Evolutionary conservation across 352 stramenopile genomes (phyloP).

Genomic region (Pythium aphanidermatum): DNA sequence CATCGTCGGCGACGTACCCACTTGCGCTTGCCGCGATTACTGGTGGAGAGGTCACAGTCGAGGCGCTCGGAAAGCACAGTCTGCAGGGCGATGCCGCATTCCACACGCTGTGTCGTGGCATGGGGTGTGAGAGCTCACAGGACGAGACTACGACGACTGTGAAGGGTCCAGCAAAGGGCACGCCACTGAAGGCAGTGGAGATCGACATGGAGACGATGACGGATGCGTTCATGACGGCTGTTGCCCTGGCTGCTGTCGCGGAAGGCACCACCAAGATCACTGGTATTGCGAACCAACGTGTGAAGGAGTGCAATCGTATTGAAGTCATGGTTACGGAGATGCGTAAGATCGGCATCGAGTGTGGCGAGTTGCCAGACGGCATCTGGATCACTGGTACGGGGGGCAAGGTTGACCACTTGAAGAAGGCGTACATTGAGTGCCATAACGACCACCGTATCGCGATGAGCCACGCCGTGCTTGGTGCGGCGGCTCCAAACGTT

Average conservation of each 20-base stretch:
- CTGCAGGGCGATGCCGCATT: constrained; percentile 96
- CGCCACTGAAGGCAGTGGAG: constrained; percentile 78
- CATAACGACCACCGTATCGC: constrained; percentile 99
- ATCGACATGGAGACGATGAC: constrained; percentile 98
- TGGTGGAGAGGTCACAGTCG: constrained; percentile 90
- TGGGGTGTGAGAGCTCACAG: constrained; percentile 72
- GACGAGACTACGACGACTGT: constrained; percentile 64
- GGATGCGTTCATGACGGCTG: constrained; percentile 97
- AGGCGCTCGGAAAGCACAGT: constrained; percentile 91
- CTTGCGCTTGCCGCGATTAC: constrained; percentile 96
- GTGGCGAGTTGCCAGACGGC: constrained; percentile 63
- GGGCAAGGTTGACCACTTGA: constrained; percentile 40
- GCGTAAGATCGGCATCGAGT: constrained; percentile 90
- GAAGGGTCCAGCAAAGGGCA: constrained; percentile 65
- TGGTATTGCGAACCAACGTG: constrained; percentile 97
- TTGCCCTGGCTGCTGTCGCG: constrained; percentile 92
- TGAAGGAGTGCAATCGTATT: constrained; percentile 98
- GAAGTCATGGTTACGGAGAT: constrained; percentile 96
- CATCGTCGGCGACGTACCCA: constrained; percentile 95
- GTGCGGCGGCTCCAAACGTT: constrained; percentile 86
- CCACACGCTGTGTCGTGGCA: constrained; percentile 74
- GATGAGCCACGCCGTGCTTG: constrained; percentile 97
- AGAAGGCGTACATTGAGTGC: constrained; percentile 63
- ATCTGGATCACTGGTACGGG: constrained; percentile 71
- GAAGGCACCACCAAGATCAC: constrained; percentile 95